Conservation (phyloP, 257 asterid genomes). For the Solanum etuberosum region DNA sequence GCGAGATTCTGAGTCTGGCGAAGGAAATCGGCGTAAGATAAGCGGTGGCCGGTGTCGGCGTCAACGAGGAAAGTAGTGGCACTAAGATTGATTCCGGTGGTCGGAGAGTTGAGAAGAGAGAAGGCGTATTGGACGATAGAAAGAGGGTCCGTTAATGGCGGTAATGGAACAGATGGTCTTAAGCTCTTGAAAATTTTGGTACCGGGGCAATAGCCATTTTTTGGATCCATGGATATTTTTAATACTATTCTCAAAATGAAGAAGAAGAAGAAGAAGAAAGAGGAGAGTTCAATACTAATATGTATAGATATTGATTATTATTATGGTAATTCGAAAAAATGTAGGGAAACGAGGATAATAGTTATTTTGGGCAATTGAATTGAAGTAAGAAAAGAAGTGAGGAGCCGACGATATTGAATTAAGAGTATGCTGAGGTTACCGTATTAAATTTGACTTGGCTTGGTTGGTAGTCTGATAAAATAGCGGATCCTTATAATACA, state of each 20-base stretch:
- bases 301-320: neutral
- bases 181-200: constrained; percentile 54
- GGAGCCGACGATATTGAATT: neutral
- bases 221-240: constrained; percentile 18
- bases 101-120: constrained; percentile 49
- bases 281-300: neutral
- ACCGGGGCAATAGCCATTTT: constrained; percentile 35
- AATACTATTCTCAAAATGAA: neutral
- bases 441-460: neutral
- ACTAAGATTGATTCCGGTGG: constrained; percentile 30
- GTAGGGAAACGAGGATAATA: rapidly evolving
- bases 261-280: too few relatives aligned
- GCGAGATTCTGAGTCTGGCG: constrained; percentile 45
- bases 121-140: constrained; percentile 37
- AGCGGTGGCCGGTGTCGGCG: constrained; percentile 32
- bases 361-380: neutral
- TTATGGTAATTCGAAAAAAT: neutral
- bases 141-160: constrained; percentile 43
- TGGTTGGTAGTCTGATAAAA: neutral
- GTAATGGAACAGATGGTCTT: constrained; percentile 45
- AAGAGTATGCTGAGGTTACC: neutral
- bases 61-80: constrained; percentile 67
- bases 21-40: constrained; percentile 48
- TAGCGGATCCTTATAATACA: neutral
- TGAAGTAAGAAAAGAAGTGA: neutral